Evolutionary conservation across 306 rosid species (phyloP), one percentile per base, ranked within the genome.

Genomic region (Pterocarpus macrocarpus): DNA sequence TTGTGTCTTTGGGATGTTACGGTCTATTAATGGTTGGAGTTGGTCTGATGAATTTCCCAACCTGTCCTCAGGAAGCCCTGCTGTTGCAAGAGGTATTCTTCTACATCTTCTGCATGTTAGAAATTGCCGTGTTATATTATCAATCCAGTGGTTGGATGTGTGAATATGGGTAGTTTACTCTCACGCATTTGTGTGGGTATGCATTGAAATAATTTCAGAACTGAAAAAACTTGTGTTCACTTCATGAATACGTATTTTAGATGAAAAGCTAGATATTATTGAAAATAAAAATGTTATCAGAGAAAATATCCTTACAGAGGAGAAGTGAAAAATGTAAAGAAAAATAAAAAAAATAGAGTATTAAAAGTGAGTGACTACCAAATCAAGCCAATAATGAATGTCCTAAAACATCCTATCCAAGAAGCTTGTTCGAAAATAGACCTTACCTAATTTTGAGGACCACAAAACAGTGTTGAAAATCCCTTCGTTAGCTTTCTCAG

Each of bases 21-120:
- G 97, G 98, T 76, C 84, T 92, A 16, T 82, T 94, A 77, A 92
- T 94, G 98, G 97, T 94, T 71, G 97, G 98, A 84, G 85, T 94
- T 66, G 98, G 98, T 86, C 82, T 94, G 70, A 84, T 94, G 88
- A 85, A 77, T 80, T 94, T 94, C 69, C 98, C 93, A 16, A 94
- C 97, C 75, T 94, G 97, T 84, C 97, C 97, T 78, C 88, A 83
- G 56, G 97, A 94, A 87, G 94, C 97, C 43, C 35, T 83, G 33
- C 78, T 94, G 74, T 75, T 92, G 84, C 90, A 92, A 67, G 77
- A 92, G 97, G 97, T 91, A 86, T 57, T 76, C 41, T 71, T 83
- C 16, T 75, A 47, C 59, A 2, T 7, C 32, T 41, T 72, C 13
- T 69, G 58, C 49, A n/a, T 41, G 14, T 57, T 72, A 43, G 34